phyloP scores from a whole-genome alignment of 202 grass and related monocot genomes.

The Tripidium arundinaceum region DNA sequence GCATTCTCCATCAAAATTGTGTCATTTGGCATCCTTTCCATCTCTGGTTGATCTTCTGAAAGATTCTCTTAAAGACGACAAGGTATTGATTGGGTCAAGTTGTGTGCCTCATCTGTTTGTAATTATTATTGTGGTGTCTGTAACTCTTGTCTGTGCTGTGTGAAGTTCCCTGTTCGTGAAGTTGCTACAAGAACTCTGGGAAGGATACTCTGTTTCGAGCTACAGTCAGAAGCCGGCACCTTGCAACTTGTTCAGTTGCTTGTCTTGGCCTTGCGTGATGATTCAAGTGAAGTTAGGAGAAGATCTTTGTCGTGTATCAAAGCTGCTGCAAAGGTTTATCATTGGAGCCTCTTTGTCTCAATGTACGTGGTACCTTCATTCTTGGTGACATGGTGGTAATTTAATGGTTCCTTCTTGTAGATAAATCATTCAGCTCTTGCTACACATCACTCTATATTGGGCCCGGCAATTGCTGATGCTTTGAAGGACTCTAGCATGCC shows the following conservation, averaged over 20 bases:
- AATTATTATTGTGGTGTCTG: neutral
- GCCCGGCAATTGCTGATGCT: conserved; percentile 63
- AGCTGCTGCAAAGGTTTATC: conserved; percentile 80
- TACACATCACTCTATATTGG: conserved; percentile 54
- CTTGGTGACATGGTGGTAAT: conserved; percentile 3
- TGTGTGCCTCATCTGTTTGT: conserved; percentile 1
- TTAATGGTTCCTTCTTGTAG: conserved; percentile 35
- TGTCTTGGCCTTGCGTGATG: conserved; percentile 73
- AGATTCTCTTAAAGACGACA: conserved; percentile 87
- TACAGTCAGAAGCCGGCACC: conserved; percentile 44
- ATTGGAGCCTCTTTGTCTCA: neutral
- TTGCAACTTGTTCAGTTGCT: conserved; percentile 70
- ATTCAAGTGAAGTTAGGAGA: conserved; percentile 90
- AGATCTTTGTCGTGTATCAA: conserved; percentile 87
- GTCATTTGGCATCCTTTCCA: conserved; percentile 39
- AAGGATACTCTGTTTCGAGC: conserved; percentile 60
- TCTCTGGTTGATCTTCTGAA: conserved; percentile 69
- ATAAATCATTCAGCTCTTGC: conserved; percentile 65
- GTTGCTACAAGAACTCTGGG: conserved; percentile 71
- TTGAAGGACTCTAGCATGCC: conserved; percentile 80
- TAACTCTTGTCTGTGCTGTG: conserved; percentile 43
- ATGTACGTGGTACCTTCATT: neutral
- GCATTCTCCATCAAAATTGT: conserved; percentile 64
- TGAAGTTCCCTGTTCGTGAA: conserved; percentile 95
- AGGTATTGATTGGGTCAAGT: conserved; percentile 55